Conservation (phyloP, 805 yeast genomes). For the Danielozyma ontarioensis region DNA sequence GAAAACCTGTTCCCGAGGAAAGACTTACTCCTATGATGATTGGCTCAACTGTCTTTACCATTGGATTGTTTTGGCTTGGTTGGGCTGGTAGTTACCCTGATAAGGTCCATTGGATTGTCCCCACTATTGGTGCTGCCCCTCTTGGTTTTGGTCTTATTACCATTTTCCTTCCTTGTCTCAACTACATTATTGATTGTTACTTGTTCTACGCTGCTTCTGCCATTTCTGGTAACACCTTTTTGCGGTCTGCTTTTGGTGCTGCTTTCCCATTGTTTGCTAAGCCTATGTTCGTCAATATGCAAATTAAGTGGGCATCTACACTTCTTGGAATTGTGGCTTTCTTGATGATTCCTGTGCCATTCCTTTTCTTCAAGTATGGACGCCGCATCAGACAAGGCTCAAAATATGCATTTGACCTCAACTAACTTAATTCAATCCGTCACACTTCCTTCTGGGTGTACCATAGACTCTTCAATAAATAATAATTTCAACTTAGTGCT, state of each 20-base stretch:
- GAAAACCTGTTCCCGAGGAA: slow-evolving; percentile 69
- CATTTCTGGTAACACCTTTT: slow-evolving; percentile 57
- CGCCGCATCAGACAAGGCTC: slow-evolving; percentile 12
- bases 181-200: slow-evolving; percentile 59
- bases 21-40: slow-evolving; percentile 72
- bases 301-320: slow-evolving; percentile 52
- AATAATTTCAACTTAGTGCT: too few species aligned
- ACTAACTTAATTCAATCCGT: background rate
- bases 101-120: slow-evolving; percentile 72
- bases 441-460: too few species aligned
- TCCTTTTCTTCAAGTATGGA: slow-evolving; percentile 48
- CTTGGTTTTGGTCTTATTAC: slow-evolving; percentile 45
- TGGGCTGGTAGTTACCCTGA: slow-evolving; percentile 81
- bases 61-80: slow-evolving; percentile 79
- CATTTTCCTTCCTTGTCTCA: slow-evolving; percentile 55
- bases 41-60: slow-evolving; percentile 67
- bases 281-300: slow-evolving; percentile 46
- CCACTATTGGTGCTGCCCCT: slow-evolving; percentile 42
- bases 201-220: slow-evolving; percentile 58
- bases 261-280: slow-evolving; percentile 56
- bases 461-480: too few species aligned
- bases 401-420: slow-evolving; percentile 1
- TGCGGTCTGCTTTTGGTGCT: slow-evolving; percentile 56
- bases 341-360: slow-evolving; percentile 52
- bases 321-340: slow-evolving; percentile 49